Base-by-base conservation (phyloP, 2,329 filamentous ascomycete genomes). In the Cladosporium sp. region DNA sequence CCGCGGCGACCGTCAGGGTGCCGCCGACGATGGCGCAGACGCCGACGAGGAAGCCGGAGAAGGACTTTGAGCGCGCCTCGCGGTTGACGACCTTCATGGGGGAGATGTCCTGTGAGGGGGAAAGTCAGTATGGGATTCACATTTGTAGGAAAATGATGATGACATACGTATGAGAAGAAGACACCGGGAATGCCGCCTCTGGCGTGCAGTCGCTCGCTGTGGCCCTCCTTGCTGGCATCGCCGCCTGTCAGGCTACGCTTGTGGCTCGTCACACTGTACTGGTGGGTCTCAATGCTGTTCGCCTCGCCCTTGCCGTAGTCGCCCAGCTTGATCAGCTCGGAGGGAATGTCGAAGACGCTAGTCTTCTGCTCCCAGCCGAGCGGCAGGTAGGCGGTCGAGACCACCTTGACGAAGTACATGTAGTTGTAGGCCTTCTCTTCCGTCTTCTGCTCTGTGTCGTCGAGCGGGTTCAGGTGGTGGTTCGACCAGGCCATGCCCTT, bases 41-140 rank as follows among this genome's bases (percentile, higher is more conserved):
- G 44, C 93, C 93, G 1, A 93, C 92, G 54, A 98, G 72, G 77
- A 98, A 98, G 14, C 88, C 88, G 0, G 89, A 83, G 69, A 98
- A 95, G 4, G 86, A 87, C 77, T 97, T 97, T 56, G 85, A 77
- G 43, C 89, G 83, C 60, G 88, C 86, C 74, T 98, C 95, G 52
- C 91, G 86, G 76, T 98, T 98, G 73, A 98, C 87, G 56, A 98
- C 92, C 75, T 97, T 98, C 93, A 98, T 98, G 4, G 93, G 93
- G 2, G 92, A 97, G 70, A 98, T 98, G 64, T 98, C 93, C 63
- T 68, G 46, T 6, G 9, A 34, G 6, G 22, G 38, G 18, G 5
- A 8, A 38, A 38, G 18, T n/a, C 19, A 7, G 10, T 6, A 32
- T 38, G 43, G 14, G 50, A 9, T 11, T 31, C 4, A n/a, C 14